Evolutionary conservation across 805 yeast species (phyloP).

Genomic region (Lipomyces sp.): DNA sequence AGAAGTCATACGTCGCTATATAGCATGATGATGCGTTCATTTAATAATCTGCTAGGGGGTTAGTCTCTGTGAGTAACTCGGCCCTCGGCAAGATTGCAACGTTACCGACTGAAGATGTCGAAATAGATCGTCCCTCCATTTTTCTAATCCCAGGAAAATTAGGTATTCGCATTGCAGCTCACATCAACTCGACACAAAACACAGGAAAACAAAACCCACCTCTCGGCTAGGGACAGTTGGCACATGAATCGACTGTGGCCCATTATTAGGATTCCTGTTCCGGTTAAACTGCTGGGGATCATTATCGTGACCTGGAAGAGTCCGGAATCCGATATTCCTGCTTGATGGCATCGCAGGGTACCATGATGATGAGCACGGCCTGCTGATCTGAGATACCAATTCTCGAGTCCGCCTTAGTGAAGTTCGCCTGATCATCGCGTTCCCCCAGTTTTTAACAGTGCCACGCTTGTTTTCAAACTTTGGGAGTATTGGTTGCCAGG

Average conservation of each 20-base stretch:
- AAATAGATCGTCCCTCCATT: conserved; percentile 32
- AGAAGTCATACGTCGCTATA: conserved; percentile 35
- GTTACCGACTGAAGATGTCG: conserved; percentile 35
- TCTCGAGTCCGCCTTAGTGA: background rate
- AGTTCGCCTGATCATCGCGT: background rate
- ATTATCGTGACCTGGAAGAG: background rate
- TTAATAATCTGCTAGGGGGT: conserved; percentile 33
- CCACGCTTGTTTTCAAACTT: too few relatives aligned
- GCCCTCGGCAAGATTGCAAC: background rate
- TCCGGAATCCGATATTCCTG: background rate
- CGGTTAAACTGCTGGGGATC: background rate
- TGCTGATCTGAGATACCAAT: background rate
- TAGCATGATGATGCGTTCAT: conserved; percentile 43
- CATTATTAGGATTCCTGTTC: too few relatives aligned
- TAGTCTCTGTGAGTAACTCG: background rate
- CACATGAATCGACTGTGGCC: conserved; percentile 2
- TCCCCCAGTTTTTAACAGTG: background rate
- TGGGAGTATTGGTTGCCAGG: background rate
- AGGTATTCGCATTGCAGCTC: background rate
- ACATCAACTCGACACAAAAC: background rate
- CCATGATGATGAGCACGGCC: background rate
- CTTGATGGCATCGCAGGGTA: background rate
- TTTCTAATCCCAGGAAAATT: conserved; percentile 14
- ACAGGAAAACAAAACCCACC: background rate
- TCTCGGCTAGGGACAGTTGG: background rate